A percentile compares a stretch with the other conserved stretches of the same genome.
These are phyloP conservation scores for Corchorus capsularis DNA, from an alignment of 345 rosid genomes.

Conservation along the genomic window DNA sequence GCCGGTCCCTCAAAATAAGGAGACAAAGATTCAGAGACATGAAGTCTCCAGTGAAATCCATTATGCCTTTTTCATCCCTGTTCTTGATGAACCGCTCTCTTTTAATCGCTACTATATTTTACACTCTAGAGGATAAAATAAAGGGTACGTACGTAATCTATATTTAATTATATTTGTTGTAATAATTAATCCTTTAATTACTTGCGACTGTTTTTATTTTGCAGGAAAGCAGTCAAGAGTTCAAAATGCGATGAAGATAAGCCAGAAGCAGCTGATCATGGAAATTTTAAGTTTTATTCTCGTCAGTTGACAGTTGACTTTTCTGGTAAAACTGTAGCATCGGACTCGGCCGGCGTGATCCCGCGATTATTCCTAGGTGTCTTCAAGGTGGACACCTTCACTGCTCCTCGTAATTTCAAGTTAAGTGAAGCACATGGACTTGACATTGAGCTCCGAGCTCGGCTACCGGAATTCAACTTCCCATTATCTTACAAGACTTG, in stretches of 20 bases:
- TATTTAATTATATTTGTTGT: no score
- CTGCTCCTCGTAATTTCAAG: slow-evolving; percentile 21
- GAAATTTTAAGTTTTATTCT: slow-evolving; percentile 33
- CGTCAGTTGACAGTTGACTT: slow-evolving; percentile 17
- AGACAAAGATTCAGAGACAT: background rate
- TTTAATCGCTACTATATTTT: background rate
- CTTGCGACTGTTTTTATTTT: no score
- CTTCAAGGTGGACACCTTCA: slow-evolving; percentile 50
- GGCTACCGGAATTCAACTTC: slow-evolving; percentile 39
- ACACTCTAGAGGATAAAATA: background rate
- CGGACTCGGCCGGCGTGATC: slow-evolving; percentile 39
- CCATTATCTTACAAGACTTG: slow-evolving; percentile 20
- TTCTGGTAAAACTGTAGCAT: slow-evolving; percentile 48
- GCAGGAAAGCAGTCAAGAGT: background rate
- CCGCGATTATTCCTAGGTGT: slow-evolving; percentile 56
- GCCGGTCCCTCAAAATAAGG: slow-evolving; percentile 6
- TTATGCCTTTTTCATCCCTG: background rate
- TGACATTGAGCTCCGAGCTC: slow-evolving; percentile 29
- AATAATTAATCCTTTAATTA: no score
- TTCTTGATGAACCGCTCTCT: background rate
- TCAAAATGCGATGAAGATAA: background rate
- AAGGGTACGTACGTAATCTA: no score
- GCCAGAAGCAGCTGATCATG: slow-evolving; percentile 33
- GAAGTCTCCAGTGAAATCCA: no score
- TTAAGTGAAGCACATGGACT: slow-evolving; percentile 50